Percentiles rank a stretch among this genome's conserved stretches.
These are phyloP conservation scores for Cryptococcus sp. DNA, from an alignment of 1,284 basidiomycete species.

Conservation along the genomic window DNA sequence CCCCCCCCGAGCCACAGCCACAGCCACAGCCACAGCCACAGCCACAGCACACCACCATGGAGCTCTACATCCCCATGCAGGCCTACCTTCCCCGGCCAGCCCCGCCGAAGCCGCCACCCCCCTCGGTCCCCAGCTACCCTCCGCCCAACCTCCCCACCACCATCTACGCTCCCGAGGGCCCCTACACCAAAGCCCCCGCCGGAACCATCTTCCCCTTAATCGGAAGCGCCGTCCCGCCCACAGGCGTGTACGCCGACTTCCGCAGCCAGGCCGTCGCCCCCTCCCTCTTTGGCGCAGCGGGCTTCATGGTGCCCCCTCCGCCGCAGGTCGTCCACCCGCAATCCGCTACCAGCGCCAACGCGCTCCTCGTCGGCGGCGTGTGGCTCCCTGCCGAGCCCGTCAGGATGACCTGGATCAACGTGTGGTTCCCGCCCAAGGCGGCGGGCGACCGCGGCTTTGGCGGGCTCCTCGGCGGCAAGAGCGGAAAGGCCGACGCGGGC, in stretches of 20 bases:
- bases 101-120: constrained; percentile 32
- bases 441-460: constrained; percentile 33
- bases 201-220: constrained; percentile 36
- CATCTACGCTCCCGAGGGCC: constrained; percentile 44
- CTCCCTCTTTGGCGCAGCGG: constrained; percentile 13
- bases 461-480: constrained; percentile 17
- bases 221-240: constrained; percentile 32
- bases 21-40: too few species aligned
- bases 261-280: constrained; percentile 5
- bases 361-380: constrained; percentile 42
- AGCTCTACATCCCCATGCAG: constrained; percentile 19
- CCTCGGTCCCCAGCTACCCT: constrained; percentile 41
- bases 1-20: not conserved
- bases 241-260: constrained; percentile 17
- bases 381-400: constrained; percentile 35
- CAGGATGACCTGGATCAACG: constrained; percentile 37
- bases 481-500: constrained; percentile 12
- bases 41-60: constrained; percentile 12
- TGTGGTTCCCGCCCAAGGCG: constrained; percentile 40
- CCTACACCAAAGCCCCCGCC: constrained; percentile 27
- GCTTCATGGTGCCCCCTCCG: constrained; percentile 25
- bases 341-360: constrained; percentile 33
- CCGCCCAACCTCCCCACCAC: constrained; percentile 34
- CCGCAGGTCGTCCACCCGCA: constrained; percentile 12
- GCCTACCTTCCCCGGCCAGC: constrained; percentile 8